Percentiles rank a stretch among this genome's conserved stretches.
Evolutionary conservation across 1,139 yeast genomes (phyloP).

Genomic region (Kodamaea arcana): DNA sequence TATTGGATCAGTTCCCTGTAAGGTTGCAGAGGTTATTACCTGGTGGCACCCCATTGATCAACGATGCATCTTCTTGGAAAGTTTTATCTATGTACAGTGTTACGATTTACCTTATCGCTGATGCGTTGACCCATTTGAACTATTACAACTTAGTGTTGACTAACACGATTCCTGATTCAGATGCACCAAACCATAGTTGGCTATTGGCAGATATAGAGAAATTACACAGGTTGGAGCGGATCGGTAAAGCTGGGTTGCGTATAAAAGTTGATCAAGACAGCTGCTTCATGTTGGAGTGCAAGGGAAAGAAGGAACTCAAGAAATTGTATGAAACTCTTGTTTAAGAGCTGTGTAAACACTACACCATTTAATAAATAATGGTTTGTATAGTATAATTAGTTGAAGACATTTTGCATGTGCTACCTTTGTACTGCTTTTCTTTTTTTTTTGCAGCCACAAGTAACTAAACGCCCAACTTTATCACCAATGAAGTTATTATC

Average conservation of each 20-base stretch:
- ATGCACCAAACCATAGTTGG: conserved; percentile 29
- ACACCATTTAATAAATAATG: too few relatives aligned
- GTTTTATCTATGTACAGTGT: conserved; percentile 39
- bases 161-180: conserved; percentile 14
- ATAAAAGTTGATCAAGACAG: conserved; percentile 29
- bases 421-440: background rate
- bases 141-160: conserved; percentile 30
- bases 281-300: conserved; percentile 44
- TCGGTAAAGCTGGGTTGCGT: conserved; percentile 46
- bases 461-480: background rate
- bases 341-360: too few relatives aligned
- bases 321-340: conserved; percentile 30
- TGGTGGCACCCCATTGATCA: conserved; percentile 23
- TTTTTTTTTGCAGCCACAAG: conserved; percentile 1
- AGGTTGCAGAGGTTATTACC: conserved; percentile 39
- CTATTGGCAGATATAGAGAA: conserved; percentile 31
- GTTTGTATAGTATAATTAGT: too few relatives aligned
- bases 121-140: conserved; percentile 21
- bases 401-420: too few relatives aligned
- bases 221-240: conserved; percentile 29
- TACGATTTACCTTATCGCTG: conserved; percentile 26
- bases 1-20: conserved; percentile 30
- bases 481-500: background rate
- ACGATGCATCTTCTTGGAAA: conserved; percentile 42
- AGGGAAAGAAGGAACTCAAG: conserved; percentile 42